Percentiles rank a stretch among this genome's conserved stretches.
These are phyloP conservation scores for Cyberlindnera americana DNA, from an alignment of 805 yeast species.

Conservation along the genomic window DNA sequence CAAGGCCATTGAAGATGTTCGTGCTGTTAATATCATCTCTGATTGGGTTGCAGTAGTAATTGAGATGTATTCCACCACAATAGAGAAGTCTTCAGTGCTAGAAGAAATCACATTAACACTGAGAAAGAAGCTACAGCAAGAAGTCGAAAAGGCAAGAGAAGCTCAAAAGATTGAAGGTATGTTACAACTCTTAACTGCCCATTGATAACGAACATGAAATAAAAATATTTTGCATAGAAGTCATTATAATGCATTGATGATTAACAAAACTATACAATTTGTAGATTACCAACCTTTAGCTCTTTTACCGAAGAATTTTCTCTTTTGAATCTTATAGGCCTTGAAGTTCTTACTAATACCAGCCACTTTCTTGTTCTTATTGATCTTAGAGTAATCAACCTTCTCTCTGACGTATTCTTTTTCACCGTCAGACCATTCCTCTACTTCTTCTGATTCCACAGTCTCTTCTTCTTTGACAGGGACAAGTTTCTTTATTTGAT, in stretches of 20 bases:
- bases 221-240: background rate
- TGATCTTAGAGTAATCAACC: constrained; percentile 28
- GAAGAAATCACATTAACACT: constrained; percentile 67
- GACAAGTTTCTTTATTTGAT: constrained; percentile 16
- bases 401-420: constrained; percentile 17
- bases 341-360: constrained; percentile 39
- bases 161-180: constrained; percentile 90
- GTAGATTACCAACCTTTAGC: constrained; percentile 22
- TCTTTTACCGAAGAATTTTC: constrained; percentile 37
- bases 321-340: constrained; percentile 45
- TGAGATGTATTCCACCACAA: constrained; percentile 67
- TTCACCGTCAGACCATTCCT: constrained; percentile 21
- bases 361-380: constrained; percentile 34
- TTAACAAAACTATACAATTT: background rate
- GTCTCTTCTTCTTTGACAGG: constrained; percentile 14
- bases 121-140: constrained; percentile 57
- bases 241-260: constrained; percentile 2
- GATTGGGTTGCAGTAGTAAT: constrained; percentile 74
- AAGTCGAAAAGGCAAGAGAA: constrained; percentile 76
- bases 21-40: constrained; percentile 56
- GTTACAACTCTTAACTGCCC: constrained; percentile 75
- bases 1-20: constrained; percentile 71
- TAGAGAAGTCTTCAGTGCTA: constrained; percentile 72
- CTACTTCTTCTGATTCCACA: constrained; percentile 23
- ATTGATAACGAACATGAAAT: constrained; percentile 12